Conservation (phyloP, 164 flowering plant species). For the Sedum album region DNA sequence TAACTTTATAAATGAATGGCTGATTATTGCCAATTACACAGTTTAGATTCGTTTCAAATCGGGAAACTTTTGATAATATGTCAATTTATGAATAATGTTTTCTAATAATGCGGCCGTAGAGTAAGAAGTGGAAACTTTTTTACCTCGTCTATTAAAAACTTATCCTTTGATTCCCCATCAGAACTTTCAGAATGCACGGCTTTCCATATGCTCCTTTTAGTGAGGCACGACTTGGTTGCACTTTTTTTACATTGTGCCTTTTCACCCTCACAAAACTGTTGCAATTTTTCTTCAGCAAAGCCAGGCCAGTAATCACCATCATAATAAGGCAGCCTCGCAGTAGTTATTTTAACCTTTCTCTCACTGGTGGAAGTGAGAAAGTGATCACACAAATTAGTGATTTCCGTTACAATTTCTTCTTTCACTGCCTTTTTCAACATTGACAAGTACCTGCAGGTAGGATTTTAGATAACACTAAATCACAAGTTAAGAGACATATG, state of each 20-base stretch:
- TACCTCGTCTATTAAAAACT: slow-evolving; percentile 43
- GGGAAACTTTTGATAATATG: background rate
- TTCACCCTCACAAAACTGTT: slow-evolving; percentile 21
- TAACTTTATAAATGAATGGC: background rate
- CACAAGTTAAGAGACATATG: slow-evolving; percentile 8
- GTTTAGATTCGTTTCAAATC: background rate
- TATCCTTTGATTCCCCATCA: slow-evolving; percentile 23
- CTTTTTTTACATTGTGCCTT: slow-evolving; percentile 13
- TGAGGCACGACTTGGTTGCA: slow-evolving; percentile 15
- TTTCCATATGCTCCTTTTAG: slow-evolving; percentile 24
- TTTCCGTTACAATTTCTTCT: slow-evolving; percentile 34
- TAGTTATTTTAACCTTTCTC: slow-evolving; percentile 37
- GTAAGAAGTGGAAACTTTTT: background rate
- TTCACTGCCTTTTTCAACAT: slow-evolving; percentile 45
- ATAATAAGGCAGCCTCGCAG: slow-evolving; percentile 61
- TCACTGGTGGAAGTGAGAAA: slow-evolving; percentile 32
- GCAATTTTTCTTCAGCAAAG: slow-evolving; percentile 34
- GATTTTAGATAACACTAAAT: background rate
- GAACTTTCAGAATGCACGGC: slow-evolving; percentile 24
- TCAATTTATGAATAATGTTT: background rate
- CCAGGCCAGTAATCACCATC: slow-evolving; percentile 60
- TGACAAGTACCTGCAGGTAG: slow-evolving; percentile 38
- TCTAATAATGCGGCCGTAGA: background rate
- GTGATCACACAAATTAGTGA: slow-evolving; percentile 42
- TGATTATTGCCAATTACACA: too few relatives aligned